phyloP scores from a whole-genome alignment of 1,139 yeast genomes.

The Debaryomyces robertsiae region DNA sequence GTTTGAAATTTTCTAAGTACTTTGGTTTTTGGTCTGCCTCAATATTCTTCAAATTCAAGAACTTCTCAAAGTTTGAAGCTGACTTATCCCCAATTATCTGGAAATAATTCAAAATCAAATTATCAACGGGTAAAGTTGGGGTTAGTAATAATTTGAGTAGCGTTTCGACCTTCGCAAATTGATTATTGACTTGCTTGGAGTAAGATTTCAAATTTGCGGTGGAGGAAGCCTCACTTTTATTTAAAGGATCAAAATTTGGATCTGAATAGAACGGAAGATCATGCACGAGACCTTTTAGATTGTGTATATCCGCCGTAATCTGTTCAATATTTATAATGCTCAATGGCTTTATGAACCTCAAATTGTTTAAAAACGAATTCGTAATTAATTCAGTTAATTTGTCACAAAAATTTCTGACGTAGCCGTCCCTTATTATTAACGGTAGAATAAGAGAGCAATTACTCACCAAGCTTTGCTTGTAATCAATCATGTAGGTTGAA shows the following conservation, averaged over 20 bases:
- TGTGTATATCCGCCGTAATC: constrained; percentile 68
- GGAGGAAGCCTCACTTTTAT: constrained; percentile 12
- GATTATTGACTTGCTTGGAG: constrained; percentile 50
- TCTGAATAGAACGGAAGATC: constrained; percentile 51
- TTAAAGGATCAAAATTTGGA: constrained; percentile 27
- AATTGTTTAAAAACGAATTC: constrained; percentile 56
- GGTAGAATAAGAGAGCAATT: constrained; percentile 56
- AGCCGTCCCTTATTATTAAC: constrained; percentile 68
- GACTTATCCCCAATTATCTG: constrained; percentile 68
- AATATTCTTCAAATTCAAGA: constrained; percentile 65
- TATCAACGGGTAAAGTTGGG: constrained; percentile 62
- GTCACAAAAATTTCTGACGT: constrained; percentile 73
- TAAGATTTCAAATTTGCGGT: constrained; percentile 38
- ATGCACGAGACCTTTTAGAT: constrained; percentile 58
- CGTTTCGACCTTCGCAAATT: constrained; percentile 58
- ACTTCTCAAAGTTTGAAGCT: constrained; percentile 60
- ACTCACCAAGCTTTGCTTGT: constrained; percentile 48
- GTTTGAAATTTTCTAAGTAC: constrained; percentile 61
- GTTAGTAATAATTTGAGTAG: constrained; percentile 68
- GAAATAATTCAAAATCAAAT: constrained; percentile 67
- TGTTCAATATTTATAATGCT: constrained; percentile 78
- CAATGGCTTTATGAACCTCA: constrained; percentile 65
- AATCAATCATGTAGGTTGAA: constrained; percentile 66
- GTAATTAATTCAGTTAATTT: constrained; percentile 69
- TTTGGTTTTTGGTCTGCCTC: constrained; percentile 47